Evolutionary conservation across 345 rosid species (phyloP), one percentile per base, ranked within the genome.

Genomic region (Sonneratia caseolaris): DNA sequence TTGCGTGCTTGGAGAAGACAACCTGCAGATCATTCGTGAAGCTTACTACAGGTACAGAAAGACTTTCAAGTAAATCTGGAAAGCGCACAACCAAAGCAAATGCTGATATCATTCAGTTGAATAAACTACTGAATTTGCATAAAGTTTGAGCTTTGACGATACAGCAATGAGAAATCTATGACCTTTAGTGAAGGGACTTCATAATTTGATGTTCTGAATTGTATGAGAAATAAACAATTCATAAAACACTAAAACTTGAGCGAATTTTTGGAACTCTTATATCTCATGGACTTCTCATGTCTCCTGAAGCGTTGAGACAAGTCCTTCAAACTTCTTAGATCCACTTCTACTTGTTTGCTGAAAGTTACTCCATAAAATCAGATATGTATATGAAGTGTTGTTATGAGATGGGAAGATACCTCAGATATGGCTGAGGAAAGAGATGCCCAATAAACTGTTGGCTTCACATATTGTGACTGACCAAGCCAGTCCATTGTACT

Each of bases 401-500:
- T 12, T 19, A 24, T 35, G 21, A 47, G 8, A 65, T 2, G 27
- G 10, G 14, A 71, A 73, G 57, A 19, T 84, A 92, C 98, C 96
- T 93, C 83, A 14, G 97, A 86, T 70, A 93, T 70, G 32, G 92
- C 87, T 15, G 93, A 82, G 64, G 96, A 86, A 73, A 93, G 83
- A 32, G 92, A 83, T 43, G 97, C 76, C 97, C 98, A 93, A 69
- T 85, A 90, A 78, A 90, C 85, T 5, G 79, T 83, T 69, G 77
- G 85, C 15, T 79, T 59, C 22, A 71, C 72, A 73, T 70, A 90
- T n/a, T 90, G 91, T 49, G 97, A 89, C 79, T 93, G 98, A 27
- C 98, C 97, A 56, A 93, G 93, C 97, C 97, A 93, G 70, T 93
- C 98, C 93, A 90, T 93, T 10, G 96, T 89, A 72, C 77, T 89